Conservation (phyloP, 2,329 filamentous ascomycete species). For the Alternaria viburni region DNA sequence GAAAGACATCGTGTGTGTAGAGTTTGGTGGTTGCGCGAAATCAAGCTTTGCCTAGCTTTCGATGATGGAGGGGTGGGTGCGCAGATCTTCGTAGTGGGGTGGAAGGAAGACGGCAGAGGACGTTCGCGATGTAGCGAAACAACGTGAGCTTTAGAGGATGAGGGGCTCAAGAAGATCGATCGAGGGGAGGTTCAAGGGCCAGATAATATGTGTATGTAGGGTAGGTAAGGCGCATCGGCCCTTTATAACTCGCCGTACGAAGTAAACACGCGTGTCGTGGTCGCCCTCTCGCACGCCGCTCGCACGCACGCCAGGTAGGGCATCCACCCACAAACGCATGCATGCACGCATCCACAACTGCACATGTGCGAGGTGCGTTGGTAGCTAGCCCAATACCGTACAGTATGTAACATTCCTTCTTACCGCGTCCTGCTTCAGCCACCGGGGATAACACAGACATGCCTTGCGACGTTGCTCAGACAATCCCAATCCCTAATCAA, state of each 20-base stretch:
- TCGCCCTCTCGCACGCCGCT: not conserved
- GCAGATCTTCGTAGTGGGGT: conserved; percentile 3
- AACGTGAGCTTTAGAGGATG: too few relatives aligned
- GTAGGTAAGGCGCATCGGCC: conserved; percentile 5
- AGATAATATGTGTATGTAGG: not conserved
- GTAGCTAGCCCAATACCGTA: not conserved
- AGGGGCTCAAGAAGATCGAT: too few relatives aligned
- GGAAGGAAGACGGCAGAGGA: not conserved
- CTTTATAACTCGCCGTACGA: conserved; percentile 7
- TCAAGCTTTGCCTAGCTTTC: conserved; percentile 21
- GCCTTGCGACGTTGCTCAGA: not conserved
- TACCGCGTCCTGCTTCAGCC: not conserved
- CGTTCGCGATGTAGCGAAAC: too few relatives aligned
- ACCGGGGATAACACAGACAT: not conserved
- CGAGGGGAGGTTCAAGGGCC: too few relatives aligned
- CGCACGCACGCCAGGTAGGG: not conserved
- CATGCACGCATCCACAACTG: not conserved
- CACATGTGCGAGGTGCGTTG: not conserved
- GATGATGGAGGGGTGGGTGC: conserved; percentile 1
- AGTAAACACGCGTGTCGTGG: conserved; percentile 1
- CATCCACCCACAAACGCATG: conserved; percentile 1
- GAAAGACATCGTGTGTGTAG: conserved; percentile 40
- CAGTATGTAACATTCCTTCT: not conserved
- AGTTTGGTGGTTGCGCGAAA: conserved; percentile 1
- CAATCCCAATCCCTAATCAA: not conserved